Percentiles rank a stretch among this genome's conserved stretches.
Evolutionary conservation across 2,329 filamentous ascomycete species (phyloP).

Genomic region (Leptodontidium sp.): DNA sequence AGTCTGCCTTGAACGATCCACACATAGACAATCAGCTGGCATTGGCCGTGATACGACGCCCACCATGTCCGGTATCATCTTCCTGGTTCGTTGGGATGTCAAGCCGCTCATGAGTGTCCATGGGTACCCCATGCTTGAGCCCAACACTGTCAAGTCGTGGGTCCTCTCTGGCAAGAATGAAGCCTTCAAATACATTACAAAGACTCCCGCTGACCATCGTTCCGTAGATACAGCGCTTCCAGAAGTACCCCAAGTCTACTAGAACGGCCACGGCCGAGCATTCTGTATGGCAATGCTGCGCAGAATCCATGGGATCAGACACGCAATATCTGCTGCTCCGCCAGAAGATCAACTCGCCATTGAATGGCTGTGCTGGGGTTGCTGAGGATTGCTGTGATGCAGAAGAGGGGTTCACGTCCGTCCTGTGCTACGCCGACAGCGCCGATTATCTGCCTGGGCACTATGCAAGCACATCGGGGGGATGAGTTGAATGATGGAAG

Average conservation of each 20-base stretch:
- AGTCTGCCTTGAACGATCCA: no score
- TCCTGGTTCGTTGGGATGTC: no score
- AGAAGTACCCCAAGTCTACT: conserved; percentile 3
- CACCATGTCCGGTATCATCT: no score
- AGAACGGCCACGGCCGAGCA: background rate
- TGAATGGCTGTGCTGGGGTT: background rate
- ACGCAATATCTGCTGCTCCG: conserved; percentile 7
- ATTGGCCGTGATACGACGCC: no score
- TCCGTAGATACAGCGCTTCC: background rate
- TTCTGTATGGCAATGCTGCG: conserved; percentile 5
- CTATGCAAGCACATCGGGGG: conserved; percentile 1
- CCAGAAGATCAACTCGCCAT: background rate
- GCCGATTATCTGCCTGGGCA: conserved; percentile 4
- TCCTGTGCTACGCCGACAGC: conserved; percentile 2
- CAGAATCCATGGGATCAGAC: background rate
- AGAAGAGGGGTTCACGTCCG: background rate
- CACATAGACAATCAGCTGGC: no score
- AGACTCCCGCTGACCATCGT: conserved; percentile 8
- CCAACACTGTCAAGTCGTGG: no score
- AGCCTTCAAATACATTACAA: background rate
- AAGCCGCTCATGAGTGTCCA: no score
- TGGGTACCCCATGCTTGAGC: no score
- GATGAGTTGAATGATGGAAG: background rate
- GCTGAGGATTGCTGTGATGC: background rate
- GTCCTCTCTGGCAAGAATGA: no score